Base-by-base conservation (phyloP, 2,329 filamentous ascomycete species). In the Thelonectria blattea region DNA sequence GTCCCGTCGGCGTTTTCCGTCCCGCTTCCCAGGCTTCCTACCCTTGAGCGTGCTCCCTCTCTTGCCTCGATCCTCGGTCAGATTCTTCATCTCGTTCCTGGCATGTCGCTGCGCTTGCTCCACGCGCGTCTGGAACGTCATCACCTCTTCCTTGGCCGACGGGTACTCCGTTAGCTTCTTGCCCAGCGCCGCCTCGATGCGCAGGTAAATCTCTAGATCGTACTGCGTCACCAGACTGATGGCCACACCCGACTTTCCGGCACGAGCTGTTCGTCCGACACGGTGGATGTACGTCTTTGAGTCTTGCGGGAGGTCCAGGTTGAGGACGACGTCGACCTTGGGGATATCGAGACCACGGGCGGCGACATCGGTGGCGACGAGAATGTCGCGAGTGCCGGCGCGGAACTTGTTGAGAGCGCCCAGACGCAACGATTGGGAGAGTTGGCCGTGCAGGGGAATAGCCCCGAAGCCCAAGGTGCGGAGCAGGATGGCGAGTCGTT, bases 291-390 rank as follows among this genome's bases (percentile, higher is more conserved):
- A 96, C 0, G 93, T 97, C 77, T 96, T 96, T 69, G 87, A 91
- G 76, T 96, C 92, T 27, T 88, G 85, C 0, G 93, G 92, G 2
- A 97, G 78, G 71, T 97, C 93, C 66, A 89, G 91, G 77, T 97
- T 97, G 66, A 97, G 75, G 2, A 97, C 91, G 0, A 94, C 79
- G 66, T 96, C 92, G 12, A 97, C 93, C n/a, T 87, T 90, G 12
- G 93, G 93, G 48, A 97, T 96, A 80, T 97, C 93, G 7, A 97
- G 83, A 82, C 93, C 94, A 74, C 93, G 88, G 1, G 93, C 91
- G 1, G 93, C 93, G n/a, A 97, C 92, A 74, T 97, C 93, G 0
- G 93, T 97, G 11, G 93, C 93, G 3, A 97, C 91, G 4, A 99
- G 85, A 41, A 99, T 94, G 66, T 96, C 88, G 43, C 93, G 84